Conservation (phyloP, 805 yeast genomes). For the Metschnikowia noctiluminum region DNA sequence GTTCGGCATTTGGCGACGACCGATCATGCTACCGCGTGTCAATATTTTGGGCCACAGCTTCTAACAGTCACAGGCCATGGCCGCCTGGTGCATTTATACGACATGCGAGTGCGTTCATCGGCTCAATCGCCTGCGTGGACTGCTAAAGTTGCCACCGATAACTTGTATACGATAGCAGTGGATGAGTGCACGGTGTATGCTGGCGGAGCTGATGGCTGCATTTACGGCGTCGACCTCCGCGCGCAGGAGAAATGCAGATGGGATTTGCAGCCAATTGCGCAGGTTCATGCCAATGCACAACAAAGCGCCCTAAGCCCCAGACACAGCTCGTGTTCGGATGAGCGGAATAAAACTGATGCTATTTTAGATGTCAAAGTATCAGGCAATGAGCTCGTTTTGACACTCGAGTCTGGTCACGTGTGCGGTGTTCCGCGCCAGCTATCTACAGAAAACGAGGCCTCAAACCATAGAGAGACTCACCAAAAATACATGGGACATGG, state of each 20-base stretch:
- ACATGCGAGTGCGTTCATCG: constrained; percentile 5
- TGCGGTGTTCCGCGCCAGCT: constrained; percentile 6
- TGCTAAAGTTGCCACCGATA: constrained; percentile 11
- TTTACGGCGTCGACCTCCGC: constrained; percentile 17
- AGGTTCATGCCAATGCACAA: neutral
- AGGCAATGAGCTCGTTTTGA: neutral
- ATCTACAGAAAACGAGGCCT: neutral
- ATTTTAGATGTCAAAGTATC: constrained; percentile 6
- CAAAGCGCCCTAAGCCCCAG: neutral
- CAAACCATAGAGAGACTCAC: neutral
- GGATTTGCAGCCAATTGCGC: constrained; percentile 7
- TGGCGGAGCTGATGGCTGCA: constrained; percentile 19
- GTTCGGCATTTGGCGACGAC: constrained; percentile 11
- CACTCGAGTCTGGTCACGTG: constrained; percentile 9
- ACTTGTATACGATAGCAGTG: constrained; percentile 16
- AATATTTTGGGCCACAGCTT: constrained; percentile 6
- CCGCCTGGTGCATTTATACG: constrained; percentile 16
- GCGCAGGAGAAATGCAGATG: constrained; percentile 6
- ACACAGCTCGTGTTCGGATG: neutral
- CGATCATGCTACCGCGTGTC: constrained; percentile 11
- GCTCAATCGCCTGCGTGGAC: constrained; percentile 12
- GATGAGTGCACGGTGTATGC: constrained; percentile 7
- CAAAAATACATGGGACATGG: neutral
- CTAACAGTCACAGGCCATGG: constrained; percentile 18
- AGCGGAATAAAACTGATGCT: neutral